These are phyloP conservation scores for Symbiodinium pilosum DNA, from an alignment of 73 alveolate genomes.

Conservation along the genomic window DNA sequence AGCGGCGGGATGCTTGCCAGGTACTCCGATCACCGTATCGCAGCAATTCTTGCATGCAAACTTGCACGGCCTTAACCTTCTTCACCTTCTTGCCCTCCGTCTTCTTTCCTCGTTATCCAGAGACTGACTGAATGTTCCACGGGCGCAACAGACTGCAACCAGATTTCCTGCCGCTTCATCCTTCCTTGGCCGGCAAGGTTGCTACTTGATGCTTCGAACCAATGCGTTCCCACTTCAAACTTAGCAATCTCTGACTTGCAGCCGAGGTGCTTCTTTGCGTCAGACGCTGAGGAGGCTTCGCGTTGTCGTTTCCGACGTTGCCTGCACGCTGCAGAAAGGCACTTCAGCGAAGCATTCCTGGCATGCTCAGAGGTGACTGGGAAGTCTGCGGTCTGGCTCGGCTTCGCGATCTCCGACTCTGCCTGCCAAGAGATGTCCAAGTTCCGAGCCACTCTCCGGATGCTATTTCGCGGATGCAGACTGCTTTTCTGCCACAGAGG, in stretches of 20 bases:
- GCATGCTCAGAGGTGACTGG: background rate
- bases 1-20: background rate
- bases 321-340: background rate
- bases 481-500: too few relatives aligned
- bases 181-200: background rate
- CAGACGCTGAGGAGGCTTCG: slow-evolving; percentile 9
- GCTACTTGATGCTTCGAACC: too few relatives aligned
- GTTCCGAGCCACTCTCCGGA: too few relatives aligned
- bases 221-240: too few relatives aligned
- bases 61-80: background rate
- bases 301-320: slow-evolving; percentile 85
- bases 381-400: slow-evolving; percentile 39
- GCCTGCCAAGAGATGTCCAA: background rate
- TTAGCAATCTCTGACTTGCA: too few relatives aligned
- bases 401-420: slow-evolving; percentile 55
- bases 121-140: too few relatives aligned
- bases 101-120: background rate
- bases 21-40: background rate
- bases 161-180: background rate
- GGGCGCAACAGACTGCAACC: too few relatives aligned
- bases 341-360: background rate
- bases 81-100: slow-evolving; percentile 12
- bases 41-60: background rate
- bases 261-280: background rate
- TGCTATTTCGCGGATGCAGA: too few relatives aligned